phyloP scores from a whole-genome alignment of 805 yeast species.

The Peterozyma xylosa region DNA sequence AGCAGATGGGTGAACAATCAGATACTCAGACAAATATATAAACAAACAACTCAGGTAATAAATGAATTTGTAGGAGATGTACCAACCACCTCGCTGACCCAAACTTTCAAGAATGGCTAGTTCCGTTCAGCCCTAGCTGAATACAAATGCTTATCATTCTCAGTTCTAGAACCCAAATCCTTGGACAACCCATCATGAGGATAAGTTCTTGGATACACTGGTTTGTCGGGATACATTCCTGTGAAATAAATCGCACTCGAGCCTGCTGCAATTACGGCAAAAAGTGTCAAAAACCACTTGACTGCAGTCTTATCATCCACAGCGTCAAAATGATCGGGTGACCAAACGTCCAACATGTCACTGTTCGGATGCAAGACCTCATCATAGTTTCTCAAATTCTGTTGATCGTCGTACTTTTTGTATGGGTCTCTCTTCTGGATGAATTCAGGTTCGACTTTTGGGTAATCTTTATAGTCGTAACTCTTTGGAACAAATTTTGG shows the following conservation, averaged over 20 bases:
- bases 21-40: neutral
- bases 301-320: slow-evolving; percentile 57
- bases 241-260: slow-evolving; percentile 36
- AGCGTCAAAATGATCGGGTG: slow-evolving; percentile 66
- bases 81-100: neutral
- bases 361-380: slow-evolving; percentile 68
- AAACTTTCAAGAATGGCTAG: neutral
- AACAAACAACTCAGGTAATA: neutral
- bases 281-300: slow-evolving; percentile 47
- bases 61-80: slow-evolving; percentile 8
- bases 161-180: slow-evolving; percentile 59
- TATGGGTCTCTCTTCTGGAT: slow-evolving; percentile 68
- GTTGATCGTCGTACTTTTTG: slow-evolving; percentile 69
- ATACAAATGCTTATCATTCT: slow-evolving; percentile 31
- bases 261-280: slow-evolving; percentile 32
- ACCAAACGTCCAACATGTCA: slow-evolving; percentile 77
- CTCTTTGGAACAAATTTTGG: slow-evolving; percentile 23
- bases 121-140: slow-evolving; percentile 30
- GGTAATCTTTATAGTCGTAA: slow-evolving; percentile 39
- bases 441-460: slow-evolving; percentile 48
- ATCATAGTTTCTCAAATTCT: slow-evolving; percentile 68
- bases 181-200: slow-evolving; percentile 72
- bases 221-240: slow-evolving; percentile 55
- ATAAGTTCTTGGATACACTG: slow-evolving; percentile 69
- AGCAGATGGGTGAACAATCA: neutral